A percentile compares a stretch with the other conserved stretches of the same genome.
These are phyloP conservation scores for Stagonosporopsis cucurbitacearum DNA, from an alignment of 2,329 filamentous ascomycete species.

Conservation along the genomic window DNA sequence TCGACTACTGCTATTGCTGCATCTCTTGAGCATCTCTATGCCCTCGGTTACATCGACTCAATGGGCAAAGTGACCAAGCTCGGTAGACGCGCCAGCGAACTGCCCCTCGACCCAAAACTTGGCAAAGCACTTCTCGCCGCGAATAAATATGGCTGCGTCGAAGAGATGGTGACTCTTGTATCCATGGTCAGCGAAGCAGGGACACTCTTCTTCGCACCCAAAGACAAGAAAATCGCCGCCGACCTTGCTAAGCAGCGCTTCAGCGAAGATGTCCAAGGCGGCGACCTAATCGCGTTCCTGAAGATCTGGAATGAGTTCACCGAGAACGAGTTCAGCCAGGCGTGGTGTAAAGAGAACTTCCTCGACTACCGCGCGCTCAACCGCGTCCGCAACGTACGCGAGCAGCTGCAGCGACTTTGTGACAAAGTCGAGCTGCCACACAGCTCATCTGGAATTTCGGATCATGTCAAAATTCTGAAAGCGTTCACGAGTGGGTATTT, in stretches of 20 bases:
- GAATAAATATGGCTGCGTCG: slow-evolving; percentile 88
- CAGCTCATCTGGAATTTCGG: slow-evolving; percentile 71
- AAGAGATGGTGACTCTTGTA: slow-evolving; percentile 92
- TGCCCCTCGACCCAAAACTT: slow-evolving; percentile 90
- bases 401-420: slow-evolving; percentile 90
- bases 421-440: slow-evolving; percentile 85
- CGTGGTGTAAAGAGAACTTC: slow-evolving; percentile 94
- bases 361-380: slow-evolving; percentile 89
- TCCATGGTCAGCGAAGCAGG: slow-evolving; percentile 90
- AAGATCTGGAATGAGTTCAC: slow-evolving; percentile 98
- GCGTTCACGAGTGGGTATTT: slow-evolving; percentile 93
- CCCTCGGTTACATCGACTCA: slow-evolving; percentile 86
- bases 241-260: slow-evolving; percentile 90
- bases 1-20: slow-evolving; percentile 88
- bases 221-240: slow-evolving; percentile 96
- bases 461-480: slow-evolving; percentile 82
- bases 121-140: slow-evolving; percentile 88
- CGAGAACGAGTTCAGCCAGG: slow-evolving; percentile 83
- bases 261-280: slow-evolving; percentile 74
- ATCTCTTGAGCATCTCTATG: slow-evolving; percentile 88
- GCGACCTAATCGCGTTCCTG: slow-evolving; percentile 85
- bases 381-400: slow-evolving; percentile 86
- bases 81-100: slow-evolving; percentile 93
- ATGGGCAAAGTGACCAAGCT: slow-evolving; percentile 88
- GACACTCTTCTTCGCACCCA: slow-evolving; percentile 90